Evolutionary conservation across 352 stramenopile species (phyloP).

Genomic region (Globisporangium carolinianum): DNA sequence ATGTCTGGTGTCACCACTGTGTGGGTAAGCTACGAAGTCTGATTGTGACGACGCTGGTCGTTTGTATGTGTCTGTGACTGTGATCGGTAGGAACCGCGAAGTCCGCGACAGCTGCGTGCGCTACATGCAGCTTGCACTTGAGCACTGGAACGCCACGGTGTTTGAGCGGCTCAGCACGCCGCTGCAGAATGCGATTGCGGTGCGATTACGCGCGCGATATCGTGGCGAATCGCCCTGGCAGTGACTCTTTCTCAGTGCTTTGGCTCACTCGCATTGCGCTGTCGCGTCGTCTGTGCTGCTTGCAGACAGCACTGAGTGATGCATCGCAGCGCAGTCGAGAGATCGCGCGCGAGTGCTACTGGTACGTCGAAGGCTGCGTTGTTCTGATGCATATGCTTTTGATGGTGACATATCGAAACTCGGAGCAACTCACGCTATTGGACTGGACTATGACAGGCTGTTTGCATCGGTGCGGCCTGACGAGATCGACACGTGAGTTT

Average conservation of each 20-base stretch:
- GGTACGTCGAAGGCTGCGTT: conserved; percentile 15
- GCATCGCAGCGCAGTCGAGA: conserved; percentile 51
- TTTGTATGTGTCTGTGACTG: too few species aligned
- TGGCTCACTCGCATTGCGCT: too few species aligned
- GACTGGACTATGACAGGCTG: conserved; percentile 21
- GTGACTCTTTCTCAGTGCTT: too few species aligned
- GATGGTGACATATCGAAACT: too few species aligned
- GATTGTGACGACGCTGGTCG: too few species aligned
- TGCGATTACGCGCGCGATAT: conserved; percentile 6
- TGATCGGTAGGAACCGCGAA: conserved; percentile 37
- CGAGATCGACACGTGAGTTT: conserved; percentile 28
- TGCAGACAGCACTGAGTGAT: conserved; percentile 39
- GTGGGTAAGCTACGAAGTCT: background rate
- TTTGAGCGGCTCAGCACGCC: conserved; percentile 37
- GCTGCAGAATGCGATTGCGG: conserved; percentile 31
- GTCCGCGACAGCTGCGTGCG: conserved; percentile 56
- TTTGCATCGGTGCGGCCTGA: conserved; percentile 39
- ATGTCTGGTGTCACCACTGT: background rate
- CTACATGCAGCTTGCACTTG: conserved; percentile 37
- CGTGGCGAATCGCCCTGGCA: too few species aligned
- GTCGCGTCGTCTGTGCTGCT: background rate
- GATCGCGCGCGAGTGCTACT: conserved; percentile 52
- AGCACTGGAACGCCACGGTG: conserved; percentile 24
- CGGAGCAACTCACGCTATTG: too few species aligned
- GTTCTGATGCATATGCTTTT: too few species aligned